Evolutionary conservation across 2,329 filamentous ascomycete species (phyloP), one percentile per base, ranked within the genome.

Genomic region (Penicillium crustosum): DNA sequence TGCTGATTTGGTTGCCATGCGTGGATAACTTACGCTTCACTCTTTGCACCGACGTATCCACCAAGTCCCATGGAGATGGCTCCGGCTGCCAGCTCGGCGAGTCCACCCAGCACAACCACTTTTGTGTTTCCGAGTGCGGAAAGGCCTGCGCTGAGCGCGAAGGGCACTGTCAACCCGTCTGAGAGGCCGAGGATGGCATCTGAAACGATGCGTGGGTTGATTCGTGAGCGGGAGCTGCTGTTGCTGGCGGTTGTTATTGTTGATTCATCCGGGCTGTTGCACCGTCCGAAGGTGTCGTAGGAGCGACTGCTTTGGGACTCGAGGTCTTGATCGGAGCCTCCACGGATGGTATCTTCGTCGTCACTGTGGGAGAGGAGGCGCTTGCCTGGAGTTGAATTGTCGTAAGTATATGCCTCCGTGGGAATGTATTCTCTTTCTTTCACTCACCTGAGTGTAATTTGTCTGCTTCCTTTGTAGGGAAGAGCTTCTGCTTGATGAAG

Each of bases 31-130:
- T 75, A 81, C 73, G 76, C 75, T 75, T 83, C 81, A 61, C 78
- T 78, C 63, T 79, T 81, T 2, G 80, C 78, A 15, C 79, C 88
- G 1, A 92, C 81, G 69, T 89, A 91, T 10, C 86, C 89, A n/a
- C 89, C 88, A 6, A 92, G 79, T 0, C 89, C 89, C 89, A 92
- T 92, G 56, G 84, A 88, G 64, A 92, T 90, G 62, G 87, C 86
- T 31, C 89, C 89, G 0, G 87, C 87, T 66, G 89, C 87, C 50
- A 92, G 80, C 78, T 92, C 89, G 4, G 89, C 89, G n/a, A 91
- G 77, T 6, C 89, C 89, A 54, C 87, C 89, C 55, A 89, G 82
- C 58, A 93, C 84, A 61, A 89, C 86, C 3, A 88, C 82, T 49
- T 81, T 82, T n/a, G 85, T 86, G 67, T 84, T 79, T 36, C 86